Base-by-base conservation (phyloP, 2,329 filamentous ascomycete genomes). In the Penicillium sp. region DNA sequence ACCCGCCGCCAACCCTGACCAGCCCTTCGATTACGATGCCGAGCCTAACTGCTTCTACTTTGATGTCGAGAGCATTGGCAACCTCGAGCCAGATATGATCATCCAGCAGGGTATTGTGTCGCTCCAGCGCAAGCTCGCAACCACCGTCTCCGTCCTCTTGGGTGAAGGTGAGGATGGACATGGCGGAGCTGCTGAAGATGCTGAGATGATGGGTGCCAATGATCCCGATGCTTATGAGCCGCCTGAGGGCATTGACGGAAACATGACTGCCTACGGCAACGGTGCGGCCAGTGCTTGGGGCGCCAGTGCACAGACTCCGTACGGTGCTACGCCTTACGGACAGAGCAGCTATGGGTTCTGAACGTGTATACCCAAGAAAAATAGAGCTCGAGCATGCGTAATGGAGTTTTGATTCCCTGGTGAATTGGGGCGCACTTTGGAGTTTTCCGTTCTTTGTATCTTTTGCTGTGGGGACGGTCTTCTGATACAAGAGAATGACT, bases 1-100 rank as follows among this genome's bases (percentile, higher is more conserved):
- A 87, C 76, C 90, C 49, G 86, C 89, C 9, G 83, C 86, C 0
- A 85, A 89, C 64, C 89, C 94, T 62, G 91, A 91, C 64, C 90
- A 95, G 66, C 83, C 87, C 0, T 97, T 97, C 74, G 87, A 97
- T 77, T 97, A 90, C 75, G 88, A 96, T 66, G 93, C 92, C 10
- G 84, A 88, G 22, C 93, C 94, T 5, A 82, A 81, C 59, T 85
- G 85, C 63, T 99, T 97, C 80, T 99, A 97, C 80, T 89, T 93
- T 69, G 92, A 97, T 69, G 88, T 99, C 45, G 94, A 99, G 75
- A 88, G 89, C 45, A 87, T 89, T 37, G 94, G 94, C 35, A 90
- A 87, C 66, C 85, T 97, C 58, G 90, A 94, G 31, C 93, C 94
- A 0, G 93, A 99, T 69, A 83, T 86, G 60, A 94, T 97, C 65